A percentile compares a stretch with the other conserved stretches of the same genome.
Evolutionary conservation across 768 basidiomycete species (phyloP).

Genomic region (Lyophyllum semitale): DNA sequence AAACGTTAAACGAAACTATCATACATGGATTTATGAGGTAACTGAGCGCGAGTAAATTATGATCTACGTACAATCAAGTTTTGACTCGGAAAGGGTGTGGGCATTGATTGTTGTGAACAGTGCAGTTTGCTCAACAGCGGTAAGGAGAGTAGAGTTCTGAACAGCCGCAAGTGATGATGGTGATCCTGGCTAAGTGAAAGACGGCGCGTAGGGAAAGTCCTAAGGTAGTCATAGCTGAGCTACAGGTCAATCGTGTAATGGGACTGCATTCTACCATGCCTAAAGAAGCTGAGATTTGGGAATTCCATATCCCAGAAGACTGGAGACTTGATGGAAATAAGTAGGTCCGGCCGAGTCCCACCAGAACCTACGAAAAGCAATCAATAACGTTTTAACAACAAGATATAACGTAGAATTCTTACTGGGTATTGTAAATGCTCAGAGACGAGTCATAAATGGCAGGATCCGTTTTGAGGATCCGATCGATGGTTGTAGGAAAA

Average conservation of each 20-base stretch:
- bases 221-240: slow-evolving; percentile 2
- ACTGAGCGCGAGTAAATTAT: neutral
- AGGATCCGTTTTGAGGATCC: slow-evolving; percentile 31
- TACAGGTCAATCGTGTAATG: neutral
- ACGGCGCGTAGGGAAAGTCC: slow-evolving; percentile 30
- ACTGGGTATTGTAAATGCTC: slow-evolving; percentile 32
- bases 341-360: slow-evolving; percentile 41
- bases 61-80: slow-evolving; percentile 14
- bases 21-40: neutral
- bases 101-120: slow-evolving; percentile 22
- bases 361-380: slow-evolving; percentile 27
- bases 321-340: slow-evolving; percentile 34
- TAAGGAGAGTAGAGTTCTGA: slow-evolving; percentile 12
- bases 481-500: slow-evolving; percentile 35
- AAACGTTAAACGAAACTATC: too few relatives aligned
- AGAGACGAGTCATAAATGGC: slow-evolving; percentile 34
- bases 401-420: neutral
- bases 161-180: slow-evolving; percentile 20
- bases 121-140: slow-evolving; percentile 12
- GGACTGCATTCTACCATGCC: slow-evolving; percentile 29
- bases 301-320: slow-evolving; percentile 31
- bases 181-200: slow-evolving; percentile 19
- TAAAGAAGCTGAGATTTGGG: slow-evolving; percentile 34
- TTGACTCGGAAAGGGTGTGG: slow-evolving; percentile 16
- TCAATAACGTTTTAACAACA: neutral